These are phyloP conservation scores for Aspergillus fumigatus DNA, from an alignment of 2,329 filamentous ascomycete genomes.

Conservation along the genomic window DNA sequence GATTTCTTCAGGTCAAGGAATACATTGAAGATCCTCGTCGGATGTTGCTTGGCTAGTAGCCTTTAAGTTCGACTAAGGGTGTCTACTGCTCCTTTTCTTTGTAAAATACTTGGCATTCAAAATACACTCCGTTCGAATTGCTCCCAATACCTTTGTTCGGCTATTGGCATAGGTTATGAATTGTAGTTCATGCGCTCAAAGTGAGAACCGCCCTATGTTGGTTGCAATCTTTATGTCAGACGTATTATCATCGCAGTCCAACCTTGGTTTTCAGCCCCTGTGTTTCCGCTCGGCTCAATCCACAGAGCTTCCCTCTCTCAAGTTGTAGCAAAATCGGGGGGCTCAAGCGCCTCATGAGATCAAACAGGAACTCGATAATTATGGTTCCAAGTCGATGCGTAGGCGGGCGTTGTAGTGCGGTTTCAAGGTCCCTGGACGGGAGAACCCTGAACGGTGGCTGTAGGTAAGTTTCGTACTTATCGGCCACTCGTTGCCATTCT, in stretches of 20 bases:
- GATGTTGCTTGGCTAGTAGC: conserved; percentile 64
- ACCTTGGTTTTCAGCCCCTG: conserved; percentile 28
- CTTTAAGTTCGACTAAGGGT: background rate
- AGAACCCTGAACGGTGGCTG: conserved; percentile 10
- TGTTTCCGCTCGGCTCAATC: conserved; percentile 37
- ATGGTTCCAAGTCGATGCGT: conserved; percentile 35
- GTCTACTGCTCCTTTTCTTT: background rate
- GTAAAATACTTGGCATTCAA: background rate
- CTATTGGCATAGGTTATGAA: background rate
- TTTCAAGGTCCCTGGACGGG: conserved; percentile 25
- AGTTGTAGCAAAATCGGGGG: conserved; percentile 50
- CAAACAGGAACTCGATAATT: conserved; percentile 40
- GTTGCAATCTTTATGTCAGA: background rate
- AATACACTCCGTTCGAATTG: background rate
- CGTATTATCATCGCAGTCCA: conserved; percentile 14
- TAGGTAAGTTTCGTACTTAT: conserved; percentile 15
- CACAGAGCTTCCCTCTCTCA: conserved; percentile 43
- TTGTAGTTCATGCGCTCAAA: background rate
- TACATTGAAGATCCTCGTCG: conserved; percentile 92
- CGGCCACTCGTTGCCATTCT: conserved; percentile 25
- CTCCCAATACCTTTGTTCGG: background rate
- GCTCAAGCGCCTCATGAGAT: conserved; percentile 40
- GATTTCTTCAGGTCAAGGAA: conserved; percentile 65
- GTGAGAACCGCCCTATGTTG: background rate
- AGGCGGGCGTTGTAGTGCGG: conserved; percentile 23